phyloP scores from a whole-genome alignment of 1,284 basidiomycete species.

The Ganoderma leucocontextum region DNA sequence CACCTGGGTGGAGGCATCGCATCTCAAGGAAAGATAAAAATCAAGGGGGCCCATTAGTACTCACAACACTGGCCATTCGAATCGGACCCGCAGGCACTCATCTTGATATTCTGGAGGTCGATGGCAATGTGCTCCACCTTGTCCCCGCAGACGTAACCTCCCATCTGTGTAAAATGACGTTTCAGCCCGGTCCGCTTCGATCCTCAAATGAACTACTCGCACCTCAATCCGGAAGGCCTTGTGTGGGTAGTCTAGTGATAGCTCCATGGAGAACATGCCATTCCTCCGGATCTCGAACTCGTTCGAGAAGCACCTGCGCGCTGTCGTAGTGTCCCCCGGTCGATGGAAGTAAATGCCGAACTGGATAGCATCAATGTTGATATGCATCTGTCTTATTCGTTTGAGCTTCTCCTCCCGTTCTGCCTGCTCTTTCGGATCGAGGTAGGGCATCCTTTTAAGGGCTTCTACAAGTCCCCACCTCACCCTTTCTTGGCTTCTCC shows the following conservation, averaged over 20 bases:
- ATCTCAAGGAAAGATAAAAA: not conserved
- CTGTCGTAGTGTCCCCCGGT: constrained; percentile 40
- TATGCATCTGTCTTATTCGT: constrained; percentile 49
- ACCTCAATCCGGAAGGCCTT: constrained; percentile 72
- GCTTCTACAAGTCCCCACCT: constrained; percentile 16
- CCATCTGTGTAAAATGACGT: constrained; percentile 50
- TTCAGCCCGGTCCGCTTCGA: not conserved
- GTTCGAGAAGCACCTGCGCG: constrained; percentile 63
- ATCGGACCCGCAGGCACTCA: constrained; percentile 63
- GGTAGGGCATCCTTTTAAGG: constrained; percentile 61
- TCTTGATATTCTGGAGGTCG: constrained; percentile 63
- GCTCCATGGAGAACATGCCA: constrained; percentile 54
- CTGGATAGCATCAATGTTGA: constrained; percentile 66
- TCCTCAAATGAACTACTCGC: constrained; percentile 27
- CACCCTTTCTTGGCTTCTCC: constrained; percentile 15
- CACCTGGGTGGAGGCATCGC: constrained; percentile 46
- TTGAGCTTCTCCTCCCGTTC: constrained; percentile 53
- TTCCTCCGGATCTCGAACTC: constrained; percentile 58
- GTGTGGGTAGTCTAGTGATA: constrained; percentile 69
- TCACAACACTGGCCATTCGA: constrained; percentile 45
- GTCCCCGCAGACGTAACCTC: constrained; percentile 59
- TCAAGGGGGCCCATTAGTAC: constrained; percentile 19
- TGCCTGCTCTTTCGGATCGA: constrained; percentile 66
- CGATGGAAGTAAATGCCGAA: constrained; percentile 62
- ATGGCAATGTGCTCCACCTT: constrained; percentile 58